phyloP scores from a whole-genome alignment of 768 basidiomycete genomes.

The Termitomyces titanicus region DNA sequence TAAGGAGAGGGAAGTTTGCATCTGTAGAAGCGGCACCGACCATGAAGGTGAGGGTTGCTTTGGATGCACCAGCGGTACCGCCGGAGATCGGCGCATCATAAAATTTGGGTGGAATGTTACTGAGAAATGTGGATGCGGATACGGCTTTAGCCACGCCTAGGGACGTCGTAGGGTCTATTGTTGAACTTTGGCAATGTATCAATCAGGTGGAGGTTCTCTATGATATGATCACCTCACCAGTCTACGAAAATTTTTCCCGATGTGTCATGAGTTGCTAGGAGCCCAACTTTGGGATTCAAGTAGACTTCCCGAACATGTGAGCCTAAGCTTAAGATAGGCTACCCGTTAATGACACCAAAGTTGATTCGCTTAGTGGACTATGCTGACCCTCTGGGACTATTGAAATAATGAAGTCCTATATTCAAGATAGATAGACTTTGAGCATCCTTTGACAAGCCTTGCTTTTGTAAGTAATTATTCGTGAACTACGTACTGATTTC shows the following conservation, averaged over 20 bases:
- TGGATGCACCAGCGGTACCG: constrained; percentile 35
- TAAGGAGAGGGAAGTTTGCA: constrained; percentile 28
- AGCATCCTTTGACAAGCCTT: not conserved
- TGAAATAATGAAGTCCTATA: constrained; percentile 34
- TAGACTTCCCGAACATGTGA: constrained; percentile 36
- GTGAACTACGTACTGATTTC: constrained; percentile 26
- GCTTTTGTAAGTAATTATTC: not conserved
- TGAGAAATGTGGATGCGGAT: constrained; percentile 12
- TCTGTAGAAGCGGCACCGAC: constrained; percentile 31
- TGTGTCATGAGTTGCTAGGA: constrained; percentile 29
- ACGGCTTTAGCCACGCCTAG: constrained; percentile 28
- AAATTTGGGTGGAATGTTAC: constrained; percentile 21
- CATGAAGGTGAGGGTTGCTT: constrained; percentile 37
- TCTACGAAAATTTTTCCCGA: constrained; percentile 40
- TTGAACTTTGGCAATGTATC: constrained; percentile 28
- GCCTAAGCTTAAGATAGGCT: constrained; percentile 28
- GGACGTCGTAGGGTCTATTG: constrained; percentile 37
- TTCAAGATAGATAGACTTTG: not conserved
- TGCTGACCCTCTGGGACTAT: constrained; percentile 39
- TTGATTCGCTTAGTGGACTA: not conserved
- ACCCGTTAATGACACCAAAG: not conserved
- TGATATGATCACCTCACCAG: constrained; percentile 24
- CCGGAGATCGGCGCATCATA: constrained; percentile 42
- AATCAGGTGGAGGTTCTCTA: not conserved
- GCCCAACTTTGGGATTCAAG: constrained; percentile 26